Evolutionary conservation across 1,139 yeast species (phyloP).

Genomic region (Saccharomyces pastorianus): DNA sequence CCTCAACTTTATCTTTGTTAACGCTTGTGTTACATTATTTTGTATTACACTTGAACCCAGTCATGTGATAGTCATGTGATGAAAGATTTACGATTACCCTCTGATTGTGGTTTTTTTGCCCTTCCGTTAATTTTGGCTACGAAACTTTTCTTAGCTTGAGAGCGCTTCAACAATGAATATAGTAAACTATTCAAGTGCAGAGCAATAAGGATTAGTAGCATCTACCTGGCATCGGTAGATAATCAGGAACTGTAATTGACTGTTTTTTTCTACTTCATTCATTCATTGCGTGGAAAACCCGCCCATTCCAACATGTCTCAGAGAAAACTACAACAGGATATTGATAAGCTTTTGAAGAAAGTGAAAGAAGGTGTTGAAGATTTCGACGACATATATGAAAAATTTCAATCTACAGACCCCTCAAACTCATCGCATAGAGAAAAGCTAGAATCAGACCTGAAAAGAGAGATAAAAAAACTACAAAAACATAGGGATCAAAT

Average conservation of each 20-base stretch:
- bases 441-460: constrained; percentile 84
- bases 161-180: background rate
- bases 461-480: constrained; percentile 90
- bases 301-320: constrained; percentile 44
- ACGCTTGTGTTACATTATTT: too few relatives aligned
- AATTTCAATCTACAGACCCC: constrained; percentile 65
- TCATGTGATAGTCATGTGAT: background rate
- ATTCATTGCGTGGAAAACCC: background rate
- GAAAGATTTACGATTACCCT: background rate
- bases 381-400: constrained; percentile 82
- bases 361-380: constrained; percentile 87
- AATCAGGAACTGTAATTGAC: background rate
- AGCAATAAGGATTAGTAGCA: background rate
- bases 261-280: background rate
- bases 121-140: background rate
- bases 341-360: constrained; percentile 91
- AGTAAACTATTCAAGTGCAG: background rate
- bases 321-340: constrained; percentile 69
- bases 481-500: constrained; percentile 94
- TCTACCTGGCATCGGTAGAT: background rate
- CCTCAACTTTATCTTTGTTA: background rate
- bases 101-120: background rate
- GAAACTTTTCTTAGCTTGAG: background rate
- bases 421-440: constrained; percentile 79
- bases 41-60: too few relatives aligned